phyloP scores from a whole-genome alignment of 768 basidiomycete genomes.

The Flagelloscypha sp. region DNA sequence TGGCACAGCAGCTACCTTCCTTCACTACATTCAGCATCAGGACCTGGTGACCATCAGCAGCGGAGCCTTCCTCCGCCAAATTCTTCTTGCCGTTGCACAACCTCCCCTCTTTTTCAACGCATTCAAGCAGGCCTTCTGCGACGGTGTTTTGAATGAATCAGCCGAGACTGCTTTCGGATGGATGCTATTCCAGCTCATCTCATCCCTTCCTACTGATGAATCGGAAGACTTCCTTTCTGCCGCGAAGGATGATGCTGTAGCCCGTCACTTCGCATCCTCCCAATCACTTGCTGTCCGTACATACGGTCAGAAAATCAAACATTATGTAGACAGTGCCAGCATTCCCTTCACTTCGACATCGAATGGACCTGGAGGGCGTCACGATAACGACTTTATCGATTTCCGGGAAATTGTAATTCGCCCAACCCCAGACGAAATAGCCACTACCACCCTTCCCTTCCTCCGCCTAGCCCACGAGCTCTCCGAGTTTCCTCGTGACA shows the following conservation, averaged over 20 bases:
- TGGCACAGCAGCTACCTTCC: constrained; percentile 21
- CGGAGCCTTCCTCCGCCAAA: constrained; percentile 27
- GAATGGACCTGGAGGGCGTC: constrained; percentile 59
- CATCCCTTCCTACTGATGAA: constrained; percentile 25
- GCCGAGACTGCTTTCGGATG: constrained; percentile 34
- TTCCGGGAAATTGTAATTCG: constrained; percentile 56
- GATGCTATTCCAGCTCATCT: constrained; percentile 44
- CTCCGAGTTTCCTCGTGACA: constrained; percentile 32
- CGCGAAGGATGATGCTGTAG: constrained; percentile 22
- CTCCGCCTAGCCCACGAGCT: constrained; percentile 35
- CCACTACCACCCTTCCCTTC: constrained; percentile 36
- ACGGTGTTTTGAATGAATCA: constrained; percentile 21
- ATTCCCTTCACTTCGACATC: constrained; percentile 14
- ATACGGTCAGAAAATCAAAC: constrained; percentile 31
- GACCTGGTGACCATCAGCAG: constrained; percentile 22
- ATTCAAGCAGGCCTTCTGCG: constrained; percentile 27
- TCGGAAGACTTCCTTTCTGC: constrained; percentile 29
- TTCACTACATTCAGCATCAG: constrained; percentile 28
- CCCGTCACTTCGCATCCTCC: constrained; percentile 20
- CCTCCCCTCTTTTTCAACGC: constrained; percentile 45
- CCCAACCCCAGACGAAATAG: constrained; percentile 53
- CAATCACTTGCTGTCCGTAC: constrained; percentile 17
- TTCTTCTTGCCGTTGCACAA: constrained; percentile 33
- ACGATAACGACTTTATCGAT: constrained; percentile 59
- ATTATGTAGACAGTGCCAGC: constrained; percentile 23